phyloP scores from a whole-genome alignment of 768 basidiomycete species.

The Porpolomopsis calyptriformis region DNA sequence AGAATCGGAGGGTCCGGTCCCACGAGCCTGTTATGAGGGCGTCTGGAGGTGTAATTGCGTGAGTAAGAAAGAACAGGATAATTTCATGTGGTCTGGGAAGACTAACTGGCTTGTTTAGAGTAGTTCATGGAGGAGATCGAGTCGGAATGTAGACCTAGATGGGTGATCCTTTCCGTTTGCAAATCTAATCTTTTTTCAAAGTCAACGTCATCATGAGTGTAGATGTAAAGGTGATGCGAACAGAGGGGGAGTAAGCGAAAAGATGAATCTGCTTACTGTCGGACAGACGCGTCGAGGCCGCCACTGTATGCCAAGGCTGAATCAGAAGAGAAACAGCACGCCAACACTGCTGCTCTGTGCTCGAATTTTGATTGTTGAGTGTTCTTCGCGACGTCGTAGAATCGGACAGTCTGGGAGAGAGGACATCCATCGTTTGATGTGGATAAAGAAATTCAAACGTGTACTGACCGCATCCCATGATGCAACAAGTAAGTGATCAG shows the following conservation, averaged over 20 bases:
- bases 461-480: constrained; percentile 74
- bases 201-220: neutral
- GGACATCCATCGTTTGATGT: too few species aligned
- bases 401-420: constrained; percentile 33
- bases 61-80: neutral
- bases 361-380: constrained; percentile 75
- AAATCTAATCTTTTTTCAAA: constrained; percentile 56
- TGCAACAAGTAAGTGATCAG: constrained; percentile 70
- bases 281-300: constrained; percentile 10
- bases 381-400: constrained; percentile 51
- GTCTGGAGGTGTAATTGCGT: constrained; percentile 31
- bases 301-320: constrained; percentile 33
- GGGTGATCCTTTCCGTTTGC: constrained; percentile 54
- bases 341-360: constrained; percentile 82
- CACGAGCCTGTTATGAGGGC: constrained; percentile 78
- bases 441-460: constrained; percentile 6
- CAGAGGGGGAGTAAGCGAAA: neutral
- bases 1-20: constrained; percentile 82
- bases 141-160: constrained; percentile 74
- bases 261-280: constrained; percentile 5
- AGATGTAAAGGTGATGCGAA: neutral
- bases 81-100: neutral
- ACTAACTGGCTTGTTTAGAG: constrained; percentile 53
- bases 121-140: constrained; percentile 71
- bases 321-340: constrained; percentile 59